Percentiles rank a stretch among this genome's conserved stretches.
Conservation (phyloP, 2,329 filamentous ascomycete genomes). For the Sordariomycetes sp. region DNA sequence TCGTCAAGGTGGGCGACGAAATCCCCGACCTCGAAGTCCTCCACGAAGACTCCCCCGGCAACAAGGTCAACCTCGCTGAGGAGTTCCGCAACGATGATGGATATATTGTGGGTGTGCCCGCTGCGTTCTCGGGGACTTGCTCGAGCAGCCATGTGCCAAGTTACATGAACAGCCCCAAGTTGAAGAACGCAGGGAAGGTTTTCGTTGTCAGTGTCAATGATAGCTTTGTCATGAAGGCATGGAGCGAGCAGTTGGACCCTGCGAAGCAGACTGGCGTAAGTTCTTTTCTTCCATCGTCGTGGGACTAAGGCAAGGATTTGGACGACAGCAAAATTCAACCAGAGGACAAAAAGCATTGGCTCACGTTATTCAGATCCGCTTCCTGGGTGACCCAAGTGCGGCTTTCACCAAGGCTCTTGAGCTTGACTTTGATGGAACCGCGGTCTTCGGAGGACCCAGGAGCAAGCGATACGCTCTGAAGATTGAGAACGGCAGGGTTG, state of each 20-base stretch:
- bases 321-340: no score
- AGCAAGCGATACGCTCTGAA: conserved; percentile 84
- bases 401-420: conserved; percentile 79
- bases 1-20: conserved; percentile 70
- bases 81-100: conserved; percentile 66
- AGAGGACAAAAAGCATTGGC: no score
- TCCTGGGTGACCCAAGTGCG: conserved; percentile 73
- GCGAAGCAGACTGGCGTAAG: conserved; percentile 65
- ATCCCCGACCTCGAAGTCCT: conserved; percentile 71
- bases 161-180: conserved; percentile 70
- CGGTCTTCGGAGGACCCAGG: conserved; percentile 73
- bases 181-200: conserved; percentile 73
- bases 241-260: conserved; percentile 71
- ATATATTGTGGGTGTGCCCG: conserved; percentile 77
- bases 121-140: conserved; percentile 58
- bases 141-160: conserved; percentile 68
- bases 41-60: conserved; percentile 78
- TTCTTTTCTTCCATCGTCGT: not conserved
- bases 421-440: conserved; percentile 65
- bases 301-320: not conserved
- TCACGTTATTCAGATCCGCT: conserved; percentile 66
- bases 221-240: conserved; percentile 91
- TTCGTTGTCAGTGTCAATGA: conserved; percentile 93
- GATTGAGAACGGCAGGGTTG: conserved; percentile 77
- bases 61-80: conserved; percentile 78